phyloP scores from a whole-genome alignment of 75 land plant species.

The Larix kaempferi region DNA sequence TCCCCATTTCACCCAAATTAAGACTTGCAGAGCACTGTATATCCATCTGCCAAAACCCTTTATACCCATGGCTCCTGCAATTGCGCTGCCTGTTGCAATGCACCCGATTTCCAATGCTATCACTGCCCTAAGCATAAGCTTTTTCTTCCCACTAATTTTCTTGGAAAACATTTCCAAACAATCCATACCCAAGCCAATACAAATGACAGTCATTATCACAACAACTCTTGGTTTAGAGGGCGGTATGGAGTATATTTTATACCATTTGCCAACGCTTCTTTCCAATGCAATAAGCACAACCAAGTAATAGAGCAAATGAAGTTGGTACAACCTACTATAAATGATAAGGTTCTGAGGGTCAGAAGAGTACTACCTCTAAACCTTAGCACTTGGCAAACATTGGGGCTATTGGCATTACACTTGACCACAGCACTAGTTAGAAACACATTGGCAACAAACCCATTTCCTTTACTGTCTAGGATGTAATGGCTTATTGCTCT shows the following conservation, averaged over 20 bases:
- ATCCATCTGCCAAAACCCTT: no score
- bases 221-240: not conserved
- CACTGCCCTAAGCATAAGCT: not conserved
- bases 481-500: not conserved
- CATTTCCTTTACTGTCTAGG: not conserved
- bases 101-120: no score
- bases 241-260: no score
- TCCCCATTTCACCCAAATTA: no score
- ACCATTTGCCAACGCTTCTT: not conserved
- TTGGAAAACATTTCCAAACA: not conserved
- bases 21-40: no score
- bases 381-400: not conserved
- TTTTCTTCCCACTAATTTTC: not conserved
- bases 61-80: not conserved
- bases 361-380: not conserved
- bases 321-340: no score
- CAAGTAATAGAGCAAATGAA: no score
- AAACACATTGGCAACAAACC: not conserved
- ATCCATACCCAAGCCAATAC: not conserved
- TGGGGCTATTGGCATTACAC: not conserved
- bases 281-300: not conserved
- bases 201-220: not conserved
- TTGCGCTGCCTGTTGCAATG: not conserved
- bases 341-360: not conserved
- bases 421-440: not conserved